Evolutionary conservation across 2,329 filamentous ascomycete species (phyloP), one percentile per base, ranked within the genome.

Genomic region (Aspergillus sp.): DNA sequence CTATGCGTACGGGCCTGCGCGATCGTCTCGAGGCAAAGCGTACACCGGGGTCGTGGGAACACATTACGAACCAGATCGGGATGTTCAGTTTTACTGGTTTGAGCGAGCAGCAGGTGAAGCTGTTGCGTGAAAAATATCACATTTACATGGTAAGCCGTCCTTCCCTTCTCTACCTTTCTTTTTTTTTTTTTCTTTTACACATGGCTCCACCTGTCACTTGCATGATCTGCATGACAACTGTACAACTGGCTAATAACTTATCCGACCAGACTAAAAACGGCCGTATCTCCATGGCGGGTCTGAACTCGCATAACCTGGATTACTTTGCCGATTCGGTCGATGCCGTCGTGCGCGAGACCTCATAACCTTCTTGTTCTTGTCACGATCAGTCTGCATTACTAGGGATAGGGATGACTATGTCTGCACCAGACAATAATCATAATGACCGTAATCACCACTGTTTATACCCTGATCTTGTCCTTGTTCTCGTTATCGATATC

Each of bases 51-150:
- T 86, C 81, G 12, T 98, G 93, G 93, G 88, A 90, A 64, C 93
- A 98, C 73, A 95, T 98, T 67, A 96, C 90, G 13, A 88, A 94
- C 62, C 93, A 98, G 79, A 98, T 98, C 65, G 93, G 93, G 74
- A 98, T 98, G 93, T 98, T 98, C 75, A 91, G 85, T 69, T 98
- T 95, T 49, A 77, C 76, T 0, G 79, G 78, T 0, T 62, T 82
- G 50, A 73, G 52, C 4, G 71, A 75, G 49, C 50, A 62, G 3
- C 77, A 80, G 53, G 76, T 81, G 3, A 56, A 62, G 55, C 59
- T 66, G 42, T 55, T 76, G 51, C 60, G 70, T 27, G 69, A 73
- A 45, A 73, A 75, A 60, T 74, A 71, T 67, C 74, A 76, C 51
- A 65, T 76, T 38, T 76, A 76, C 49, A 75, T 76, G 74, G 69